Base-by-base conservation (phyloP, 805 yeast species). In the Myxozyma neotropica region DNA sequence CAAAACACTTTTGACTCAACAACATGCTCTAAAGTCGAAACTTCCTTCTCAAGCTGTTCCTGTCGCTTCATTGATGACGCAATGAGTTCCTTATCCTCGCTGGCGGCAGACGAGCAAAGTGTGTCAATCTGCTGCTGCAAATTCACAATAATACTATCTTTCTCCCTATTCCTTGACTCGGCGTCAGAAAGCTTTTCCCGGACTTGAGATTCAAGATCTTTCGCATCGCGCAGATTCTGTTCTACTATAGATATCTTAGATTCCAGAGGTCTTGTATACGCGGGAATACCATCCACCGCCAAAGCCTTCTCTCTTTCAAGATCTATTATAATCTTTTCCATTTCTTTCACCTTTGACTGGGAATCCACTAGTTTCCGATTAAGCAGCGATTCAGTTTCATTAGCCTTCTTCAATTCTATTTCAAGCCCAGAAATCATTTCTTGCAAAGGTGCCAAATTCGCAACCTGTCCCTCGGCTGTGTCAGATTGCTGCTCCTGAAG, bases 1-100 rank as follows among this genome's bases (percentile, higher is more conserved):
- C 63, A 59, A 59, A 71, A 66, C 12, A 70, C 68, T 54, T 65
- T 66, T 24, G 68, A 63, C 69, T 39, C 64, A 38, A 29, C 69
- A n/a, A 49, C 65, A 61, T 7, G 70, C 26, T 57, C 70, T 55
- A 65, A 69, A 52, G 51, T 70, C 51, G 73, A 57, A 4, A 54
- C 55, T 59, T 69, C 66, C 57, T 42, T 23, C 33, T 54, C 63
- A 19, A 60, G 51, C 39, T 40, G 50, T 7, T 33, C 54, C 6
- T 58, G 53, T 12, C 23, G 51, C 21, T 21, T 17, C 21, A 48
- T 38, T 31, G 62, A 49, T 13, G n/a, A 23, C 33, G 23, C n/a
- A 2, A 39, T 31, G 21, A 6, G 53, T 44, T 27, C 45, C 27
- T 12, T 19, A 27, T 19, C 42, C 17, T 19, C 24, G 17, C 26